Base-by-base conservation (phyloP, 176 grass and related monocot genomes). In the Areca catechu region DNA sequence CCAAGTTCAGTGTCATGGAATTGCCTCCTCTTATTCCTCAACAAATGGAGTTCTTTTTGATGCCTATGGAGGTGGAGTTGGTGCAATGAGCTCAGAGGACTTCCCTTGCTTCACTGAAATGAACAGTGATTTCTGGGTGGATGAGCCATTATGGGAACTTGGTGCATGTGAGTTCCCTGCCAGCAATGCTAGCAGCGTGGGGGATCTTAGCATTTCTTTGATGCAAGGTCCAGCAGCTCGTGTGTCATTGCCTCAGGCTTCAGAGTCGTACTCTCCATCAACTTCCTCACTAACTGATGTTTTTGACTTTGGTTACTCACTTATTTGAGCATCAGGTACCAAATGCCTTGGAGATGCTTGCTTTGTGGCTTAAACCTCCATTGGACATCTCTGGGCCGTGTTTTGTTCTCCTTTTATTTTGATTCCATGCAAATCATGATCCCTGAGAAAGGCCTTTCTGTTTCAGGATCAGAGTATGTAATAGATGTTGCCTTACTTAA, bases 91-190 rank as follows among this genome's bases (percentile, higher is more conserved):
- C 66, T 34, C 53, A 2, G 23, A 29, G 63, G 49, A 51, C 4
- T 5, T 53, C 50, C 1, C 50, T 28, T 16, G 63, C 2, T 10
- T 54, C 28, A 19, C 55, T 3, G 68, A 58, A 20, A 59, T 70
- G 37, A 60, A 22, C 68, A 23, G n/a, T 19, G 56, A 54, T 7
- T 49, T 70, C 10, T 70, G 68, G 68, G 50, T 57, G 56, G 55
- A 70, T 20, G 56, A 67, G 25, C 51, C 65, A 4, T 50, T 67
- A 19, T 67, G 65, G 65, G 65, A 67, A 17, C 65, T 67, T 7
- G 21, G n/a, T 22, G 22, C 49, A 5, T 52, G 49, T 17, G 62
- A 23, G 7, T 51, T 28, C 22, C 34, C 34, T 43, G 1, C 34
- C 34, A 14, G 15, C 7, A 49, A 3, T 7, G 15, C 22, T 16